These are phyloP conservation scores for Alliaria petiolata DNA, from an alignment of 345 rosid genomes.

Conservation along the genomic window DNA sequence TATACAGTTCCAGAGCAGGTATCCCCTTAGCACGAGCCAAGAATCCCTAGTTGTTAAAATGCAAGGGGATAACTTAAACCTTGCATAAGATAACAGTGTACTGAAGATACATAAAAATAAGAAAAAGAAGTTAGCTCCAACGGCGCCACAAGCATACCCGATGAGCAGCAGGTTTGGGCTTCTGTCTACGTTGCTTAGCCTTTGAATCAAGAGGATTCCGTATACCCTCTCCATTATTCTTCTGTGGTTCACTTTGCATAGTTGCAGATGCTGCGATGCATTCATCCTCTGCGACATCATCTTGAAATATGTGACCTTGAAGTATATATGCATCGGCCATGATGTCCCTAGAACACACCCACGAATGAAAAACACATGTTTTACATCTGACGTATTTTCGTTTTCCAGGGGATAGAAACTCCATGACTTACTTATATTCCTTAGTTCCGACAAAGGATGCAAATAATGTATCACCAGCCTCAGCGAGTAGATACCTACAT, in stretches of 20 bases:
- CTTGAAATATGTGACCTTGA: constrained; percentile 92
- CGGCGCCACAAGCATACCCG: constrained; percentile 51
- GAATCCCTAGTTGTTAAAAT: constrained; percentile 58
- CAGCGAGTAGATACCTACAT: constrained; percentile 80
- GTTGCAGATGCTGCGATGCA: constrained; percentile 42
- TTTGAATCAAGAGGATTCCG: constrained; percentile 47
- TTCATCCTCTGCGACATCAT: constrained; percentile 55
- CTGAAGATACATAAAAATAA: not conserved
- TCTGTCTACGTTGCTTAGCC: constrained; percentile 50
- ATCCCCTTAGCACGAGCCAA: constrained; percentile 97
- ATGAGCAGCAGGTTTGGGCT: constrained; percentile 91
- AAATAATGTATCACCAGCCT: constrained; percentile 92
- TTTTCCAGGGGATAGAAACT: not conserved
- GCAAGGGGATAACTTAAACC: not conserved
- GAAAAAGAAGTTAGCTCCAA: not conserved
- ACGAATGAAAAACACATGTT: not conserved
- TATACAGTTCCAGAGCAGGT: constrained; percentile 93
- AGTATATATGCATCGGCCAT: constrained; percentile 92
- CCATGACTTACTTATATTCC: constrained; percentile 74
- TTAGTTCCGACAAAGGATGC: constrained; percentile 96
- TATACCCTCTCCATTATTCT: constrained; percentile 44
- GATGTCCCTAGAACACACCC: constrained; percentile 61
- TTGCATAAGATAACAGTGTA: not conserved
- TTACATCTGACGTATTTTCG: not conserved
- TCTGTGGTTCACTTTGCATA: constrained; percentile 36